Conservation (phyloP, 2,329 filamentous ascomycete genomes). For the Paecilomyces sp. region DNA sequence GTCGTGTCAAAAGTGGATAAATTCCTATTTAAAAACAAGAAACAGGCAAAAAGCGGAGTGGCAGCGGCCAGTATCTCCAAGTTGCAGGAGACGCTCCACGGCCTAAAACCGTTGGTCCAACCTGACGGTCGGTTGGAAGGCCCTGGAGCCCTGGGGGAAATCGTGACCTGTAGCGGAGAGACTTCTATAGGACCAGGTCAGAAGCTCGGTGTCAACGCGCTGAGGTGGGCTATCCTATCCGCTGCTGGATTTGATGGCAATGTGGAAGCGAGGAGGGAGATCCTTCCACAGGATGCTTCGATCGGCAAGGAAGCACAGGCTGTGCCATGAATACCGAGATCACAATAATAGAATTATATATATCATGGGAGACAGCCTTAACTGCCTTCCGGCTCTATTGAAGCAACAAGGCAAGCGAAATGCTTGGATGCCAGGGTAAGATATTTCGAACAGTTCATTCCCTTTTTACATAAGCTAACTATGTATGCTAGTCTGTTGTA, state of each 20-base stretch:
- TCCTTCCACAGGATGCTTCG: not conserved
- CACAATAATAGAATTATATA: not conserved
- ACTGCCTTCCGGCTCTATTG: not conserved
- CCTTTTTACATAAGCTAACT: too few relatives aligned
- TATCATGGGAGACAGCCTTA: not conserved
- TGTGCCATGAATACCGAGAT: not conserved
- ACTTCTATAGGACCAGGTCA: slow-evolving; percentile 39
- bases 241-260: slow-evolving; percentile 51
- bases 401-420: not conserved
- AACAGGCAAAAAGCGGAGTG: slow-evolving; percentile 23
- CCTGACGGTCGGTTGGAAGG: slow-evolving; percentile 32
- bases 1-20: slow-evolving; percentile 62
- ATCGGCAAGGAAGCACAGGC: not conserved
- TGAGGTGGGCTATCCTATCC: slow-evolving; percentile 58
- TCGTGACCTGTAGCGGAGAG: slow-evolving; percentile 53
- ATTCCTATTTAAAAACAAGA: slow-evolving; percentile 34
- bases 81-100: slow-evolving; percentile 33
- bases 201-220: slow-evolving; percentile 52
- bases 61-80: slow-evolving; percentile 18
- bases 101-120: slow-evolving; percentile 36
- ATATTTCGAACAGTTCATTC: too few relatives aligned
- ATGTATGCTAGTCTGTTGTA: too few relatives aligned
- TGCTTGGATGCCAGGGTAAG: too few relatives aligned
- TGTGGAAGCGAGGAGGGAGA: slow-evolving; percentile 12
- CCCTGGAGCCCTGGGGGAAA: slow-evolving; percentile 47